phyloP scores from a whole-genome alignment of 208 protist species.

The Leishmania gerbilli region DNA sequence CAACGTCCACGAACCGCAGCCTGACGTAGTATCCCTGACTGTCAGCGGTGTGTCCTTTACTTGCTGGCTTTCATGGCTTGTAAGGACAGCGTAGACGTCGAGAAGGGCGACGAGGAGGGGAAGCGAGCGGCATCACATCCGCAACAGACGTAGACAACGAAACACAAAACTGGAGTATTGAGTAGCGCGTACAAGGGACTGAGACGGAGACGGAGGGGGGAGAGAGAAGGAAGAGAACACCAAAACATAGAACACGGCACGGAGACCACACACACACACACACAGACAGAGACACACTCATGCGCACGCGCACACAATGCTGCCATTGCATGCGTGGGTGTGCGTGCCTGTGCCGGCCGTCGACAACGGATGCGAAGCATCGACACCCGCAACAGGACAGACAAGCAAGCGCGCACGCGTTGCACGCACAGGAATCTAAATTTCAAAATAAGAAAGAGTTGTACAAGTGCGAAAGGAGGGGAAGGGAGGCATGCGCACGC shows the following conservation, averaged over 20 bases:
- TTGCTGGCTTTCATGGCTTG: neutral
- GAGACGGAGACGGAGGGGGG: neutral
- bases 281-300: neutral
- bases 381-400: neutral
- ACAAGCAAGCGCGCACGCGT: neutral
- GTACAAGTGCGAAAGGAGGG: neutral
- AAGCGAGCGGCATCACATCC: neutral
- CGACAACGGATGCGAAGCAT: neutral
- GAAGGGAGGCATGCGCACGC: neutral
- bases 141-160: neutral
- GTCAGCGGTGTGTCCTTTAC: neutral
- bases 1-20: neutral
- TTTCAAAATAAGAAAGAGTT: conserved; percentile 3
- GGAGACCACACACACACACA: neutral
- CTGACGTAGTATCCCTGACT: neutral
- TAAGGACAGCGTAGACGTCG: neutral
- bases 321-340: neutral
- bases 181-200: neutral
- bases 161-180: neutral
- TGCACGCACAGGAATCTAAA: conserved; percentile 1
- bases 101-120: neutral
- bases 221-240: neutral
- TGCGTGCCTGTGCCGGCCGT: neutral
- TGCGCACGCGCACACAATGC: neutral
- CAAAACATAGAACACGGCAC: neutral